Evolutionary conservation across 306 rosid species (phyloP).

Genomic region (Corylus avellana): DNA sequence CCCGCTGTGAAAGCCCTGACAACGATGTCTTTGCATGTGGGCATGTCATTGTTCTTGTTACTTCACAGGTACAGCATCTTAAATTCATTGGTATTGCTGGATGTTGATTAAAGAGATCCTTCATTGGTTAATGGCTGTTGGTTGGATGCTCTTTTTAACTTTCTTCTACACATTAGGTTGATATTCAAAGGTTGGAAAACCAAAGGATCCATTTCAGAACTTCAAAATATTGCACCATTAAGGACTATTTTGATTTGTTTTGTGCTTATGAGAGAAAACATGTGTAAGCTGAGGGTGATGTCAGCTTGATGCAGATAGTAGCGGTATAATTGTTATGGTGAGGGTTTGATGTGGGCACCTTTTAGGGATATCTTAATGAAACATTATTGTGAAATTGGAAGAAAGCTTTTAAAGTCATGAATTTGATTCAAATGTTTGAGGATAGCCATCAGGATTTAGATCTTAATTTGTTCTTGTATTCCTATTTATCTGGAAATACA

Average conservation of each 20-base stretch:
- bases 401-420: neutral
- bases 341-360: neutral
- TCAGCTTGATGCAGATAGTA: neutral
- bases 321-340: neutral
- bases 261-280: neutral
- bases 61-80: constrained; percentile 66
- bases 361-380: neutral
- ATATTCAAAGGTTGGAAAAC: neutral
- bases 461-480: neutral
- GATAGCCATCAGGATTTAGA: neutral
- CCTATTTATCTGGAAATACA: neutral
- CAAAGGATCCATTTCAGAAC: neutral
- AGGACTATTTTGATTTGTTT: neutral
- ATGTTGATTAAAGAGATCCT: neutral
- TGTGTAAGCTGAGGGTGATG: neutral
- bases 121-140: neutral
- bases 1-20: constrained; percentile 48
- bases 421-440: neutral
- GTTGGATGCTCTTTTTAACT: neutral
- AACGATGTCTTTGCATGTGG: constrained; percentile 69
- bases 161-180: constrained; percentile 10
- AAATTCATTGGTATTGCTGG: constrained; percentile 12
- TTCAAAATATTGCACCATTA: neutral
- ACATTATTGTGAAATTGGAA: neutral
- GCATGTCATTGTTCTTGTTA: constrained; percentile 72